Conservation (phyloP, 1,284 basidiomycete genomes). For the Cutaneotrichosporon sp. region DNA sequence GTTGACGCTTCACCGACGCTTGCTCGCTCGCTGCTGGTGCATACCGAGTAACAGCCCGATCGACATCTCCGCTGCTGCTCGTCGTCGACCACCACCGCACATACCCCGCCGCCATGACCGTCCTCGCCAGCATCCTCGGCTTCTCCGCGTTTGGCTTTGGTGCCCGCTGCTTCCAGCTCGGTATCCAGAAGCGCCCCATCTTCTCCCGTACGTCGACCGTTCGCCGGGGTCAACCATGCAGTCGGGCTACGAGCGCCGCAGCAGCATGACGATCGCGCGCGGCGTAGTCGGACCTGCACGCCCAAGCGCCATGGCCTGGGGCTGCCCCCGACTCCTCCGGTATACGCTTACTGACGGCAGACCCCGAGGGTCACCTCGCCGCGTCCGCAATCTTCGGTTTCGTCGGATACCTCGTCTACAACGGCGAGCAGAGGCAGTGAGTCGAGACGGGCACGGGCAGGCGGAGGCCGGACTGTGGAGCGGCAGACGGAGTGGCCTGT, state of each 20-base stretch:
- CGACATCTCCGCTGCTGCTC: background rate
- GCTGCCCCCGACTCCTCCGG: too few relatives aligned
- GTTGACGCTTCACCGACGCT: background rate
- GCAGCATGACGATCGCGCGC: too few relatives aligned
- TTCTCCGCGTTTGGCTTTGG: conserved; percentile 73
- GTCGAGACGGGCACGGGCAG: conserved; percentile 12
- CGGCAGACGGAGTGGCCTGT: too few relatives aligned
- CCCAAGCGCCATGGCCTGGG: too few relatives aligned
- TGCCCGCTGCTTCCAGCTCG: conserved; percentile 71
- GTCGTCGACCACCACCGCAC: background rate
- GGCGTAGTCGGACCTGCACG: too few relatives aligned
- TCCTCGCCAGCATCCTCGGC: conserved; percentile 66
- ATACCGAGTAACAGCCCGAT: background rate
- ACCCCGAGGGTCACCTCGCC: conserved; percentile 34
- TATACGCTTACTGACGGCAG: conserved; percentile 30
- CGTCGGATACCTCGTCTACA: conserved; percentile 40
- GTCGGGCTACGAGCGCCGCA: too few relatives aligned
- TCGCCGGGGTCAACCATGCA: too few relatives aligned
- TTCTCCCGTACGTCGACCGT: conserved; percentile 20
- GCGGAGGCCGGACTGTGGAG: too few relatives aligned
- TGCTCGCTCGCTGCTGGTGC: background rate
- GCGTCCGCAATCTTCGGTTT: conserved; percentile 36
- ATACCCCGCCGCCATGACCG: conserved; percentile 53
- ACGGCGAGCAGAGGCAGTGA: conserved; percentile 42
- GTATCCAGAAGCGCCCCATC: conserved; percentile 56